Base-by-base conservation (phyloP, 2,329 filamentous ascomycete genomes). In the Aschersonia sp. region DNA sequence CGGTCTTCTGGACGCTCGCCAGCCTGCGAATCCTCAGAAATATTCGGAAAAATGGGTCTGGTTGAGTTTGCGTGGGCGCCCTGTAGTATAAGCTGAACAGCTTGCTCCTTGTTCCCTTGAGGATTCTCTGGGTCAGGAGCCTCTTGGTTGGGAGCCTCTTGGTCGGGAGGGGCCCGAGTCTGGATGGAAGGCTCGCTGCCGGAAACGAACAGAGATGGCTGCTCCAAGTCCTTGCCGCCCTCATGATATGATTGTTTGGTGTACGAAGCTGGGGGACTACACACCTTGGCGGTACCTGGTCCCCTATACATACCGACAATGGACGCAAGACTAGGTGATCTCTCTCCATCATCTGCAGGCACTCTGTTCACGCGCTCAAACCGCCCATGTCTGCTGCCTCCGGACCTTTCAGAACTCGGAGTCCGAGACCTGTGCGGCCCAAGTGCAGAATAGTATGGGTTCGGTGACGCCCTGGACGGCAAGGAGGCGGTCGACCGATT, bases 211-310 rank as follows among this genome's bases (percentile, higher is more conserved):
- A 37, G 49, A 22, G 51, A 48, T 14, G 55, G 58, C 43, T 56
- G 61, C 14, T 73, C 69, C 46, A 75, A 75, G 4, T 66, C 68
- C 52, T 76, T 73, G 14, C 64, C 70, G 54, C 76, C 76, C 54
- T 76, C 73, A 51, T 76, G 75, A 54, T 74, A 76, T 40, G 69
- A 63, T 42, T 68, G 62, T 49, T 63, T 55, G 37, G 54, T 48
- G 43, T 60, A 53, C 48, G 58, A 62, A n/a, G 60, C 50, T 32
- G 55, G 49, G 37, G 56, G 58, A 4, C 55, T 58, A 35, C 53
- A 53, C 22, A 54, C 58, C 42, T 58, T 60, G 47, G 55, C 46
- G 12, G 55, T 51, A 22, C 52, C 49, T 5, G 58, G 58, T 31
- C 57, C 56, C 39, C 59, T 60, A 46, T 75, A 73, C 64, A 72